Evolutionary conservation across 306 rosid species (phyloP).

Genomic region (Glycine latifolia): DNA sequence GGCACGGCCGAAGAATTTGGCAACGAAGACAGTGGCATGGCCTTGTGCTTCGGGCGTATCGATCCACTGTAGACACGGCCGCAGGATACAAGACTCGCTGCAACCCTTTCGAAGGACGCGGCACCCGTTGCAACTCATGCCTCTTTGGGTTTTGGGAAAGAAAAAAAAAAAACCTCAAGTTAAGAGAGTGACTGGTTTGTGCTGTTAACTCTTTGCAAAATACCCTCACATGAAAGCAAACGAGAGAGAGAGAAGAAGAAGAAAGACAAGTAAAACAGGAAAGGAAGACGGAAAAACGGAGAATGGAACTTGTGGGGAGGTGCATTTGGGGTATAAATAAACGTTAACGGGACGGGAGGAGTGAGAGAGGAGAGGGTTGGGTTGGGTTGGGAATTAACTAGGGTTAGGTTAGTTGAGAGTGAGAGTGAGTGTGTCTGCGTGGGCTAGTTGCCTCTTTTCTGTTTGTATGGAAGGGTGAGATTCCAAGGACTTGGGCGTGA

Average conservation of each 20-base stretch:
- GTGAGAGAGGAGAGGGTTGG: background rate
- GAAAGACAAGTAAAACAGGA: background rate
- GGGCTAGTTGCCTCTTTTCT: background rate
- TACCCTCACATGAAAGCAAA: slow-evolving; percentile 43
- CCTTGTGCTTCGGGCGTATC: slow-evolving; percentile 92
- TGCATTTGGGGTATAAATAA: slow-evolving; percentile 56
- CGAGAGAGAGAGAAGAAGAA: background rate
- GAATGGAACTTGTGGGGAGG: slow-evolving; percentile 41
- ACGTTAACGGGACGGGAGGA: slow-evolving; percentile 22
- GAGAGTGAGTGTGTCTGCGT: slow-evolving; percentile 15
- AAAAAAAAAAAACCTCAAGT: background rate
- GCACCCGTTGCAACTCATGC: slow-evolving; percentile 99
- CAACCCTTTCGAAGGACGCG: slow-evolving; percentile 98
- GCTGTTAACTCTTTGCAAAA: background rate
- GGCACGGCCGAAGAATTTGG: slow-evolving; percentile 99
- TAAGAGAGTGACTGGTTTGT: background rate
- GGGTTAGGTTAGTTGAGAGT: slow-evolving; percentile 51
- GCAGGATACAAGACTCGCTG: slow-evolving; percentile 86
- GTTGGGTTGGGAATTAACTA: slow-evolving; percentile 48
- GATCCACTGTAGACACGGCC: slow-evolving; percentile 95
- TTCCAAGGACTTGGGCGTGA: slow-evolving; percentile 87
- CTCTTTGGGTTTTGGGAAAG: background rate
- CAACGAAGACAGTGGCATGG: slow-evolving; percentile 93
- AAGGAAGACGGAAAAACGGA: background rate
- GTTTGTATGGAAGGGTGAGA: slow-evolving; percentile 59